A percentile compares a stretch with the other conserved stretches of the same genome.
Conservation (phyloP, 2,329 filamentous ascomycete genomes). For the Claviceps sp. region DNA sequence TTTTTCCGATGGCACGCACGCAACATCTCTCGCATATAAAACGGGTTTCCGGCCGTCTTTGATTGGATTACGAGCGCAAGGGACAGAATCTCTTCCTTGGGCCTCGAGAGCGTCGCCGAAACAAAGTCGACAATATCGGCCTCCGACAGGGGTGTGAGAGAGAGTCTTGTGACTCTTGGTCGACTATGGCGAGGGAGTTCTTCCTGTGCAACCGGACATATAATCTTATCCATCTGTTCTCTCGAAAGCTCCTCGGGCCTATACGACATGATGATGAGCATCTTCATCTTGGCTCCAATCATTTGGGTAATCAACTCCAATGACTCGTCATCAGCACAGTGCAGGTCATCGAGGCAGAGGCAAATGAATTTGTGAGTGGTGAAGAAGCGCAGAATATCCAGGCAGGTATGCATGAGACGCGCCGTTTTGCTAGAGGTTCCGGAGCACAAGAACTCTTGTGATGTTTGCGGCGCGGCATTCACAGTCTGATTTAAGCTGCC, state of each 20-base stretch:
- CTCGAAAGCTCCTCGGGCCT: constrained; percentile 51
- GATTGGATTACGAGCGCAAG: constrained; percentile 77
- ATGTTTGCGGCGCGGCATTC: constrained; percentile 32
- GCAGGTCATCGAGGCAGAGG: constrained; percentile 77
- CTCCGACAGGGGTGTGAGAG: constrained; percentile 61
- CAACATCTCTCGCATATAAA: constrained; percentile 84
- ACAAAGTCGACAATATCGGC: constrained; percentile 74
- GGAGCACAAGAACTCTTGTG: constrained; percentile 46
- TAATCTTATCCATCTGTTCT: constrained; percentile 39
- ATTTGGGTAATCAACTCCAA: constrained; percentile 74
- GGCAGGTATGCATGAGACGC: constrained; percentile 73
- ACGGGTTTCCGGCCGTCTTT: constrained; percentile 78
- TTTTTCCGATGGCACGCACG: constrained; percentile 74
- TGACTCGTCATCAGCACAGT: constrained; percentile 81
- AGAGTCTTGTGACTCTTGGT: constrained; percentile 53
- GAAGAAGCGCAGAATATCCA: constrained; percentile 74
- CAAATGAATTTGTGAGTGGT: constrained; percentile 77
- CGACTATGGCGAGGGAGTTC: constrained; percentile 32
- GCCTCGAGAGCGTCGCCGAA: constrained; percentile 63
- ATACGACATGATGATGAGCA: constrained; percentile 70
- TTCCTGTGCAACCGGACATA: constrained; percentile 41
- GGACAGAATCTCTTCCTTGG: constrained; percentile 58
- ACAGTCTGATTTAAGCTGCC: constrained; percentile 18
- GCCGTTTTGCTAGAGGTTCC: constrained; percentile 50
- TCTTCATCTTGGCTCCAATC: constrained; percentile 61